Percentiles rank a stretch among this genome's conserved stretches.
Evolutionary conservation across 352 stramenopile species (phyloP).

Genomic region (Blastocystis sp.): DNA sequence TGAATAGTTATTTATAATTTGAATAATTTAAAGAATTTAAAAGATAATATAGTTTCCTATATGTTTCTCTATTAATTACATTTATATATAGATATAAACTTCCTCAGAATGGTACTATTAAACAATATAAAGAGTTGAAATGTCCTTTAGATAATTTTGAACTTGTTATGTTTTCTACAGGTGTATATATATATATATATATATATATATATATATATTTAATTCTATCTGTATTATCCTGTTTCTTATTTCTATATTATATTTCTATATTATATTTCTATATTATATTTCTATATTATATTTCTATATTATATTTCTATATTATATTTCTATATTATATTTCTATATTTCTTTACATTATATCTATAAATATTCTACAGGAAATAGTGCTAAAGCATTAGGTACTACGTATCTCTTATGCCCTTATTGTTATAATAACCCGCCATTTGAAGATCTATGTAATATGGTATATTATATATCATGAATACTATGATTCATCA

Average conservation of each 20-base stretch:
- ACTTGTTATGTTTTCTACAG: slow-evolving; percentile 48
- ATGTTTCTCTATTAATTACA: too few relatives aligned
- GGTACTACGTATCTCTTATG: slow-evolving; percentile 47
- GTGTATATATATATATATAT: too few relatives aligned
- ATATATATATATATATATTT: too few relatives aligned
- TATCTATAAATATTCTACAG: too few relatives aligned
- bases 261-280: too few relatives aligned
- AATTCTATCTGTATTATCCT: too few relatives aligned
- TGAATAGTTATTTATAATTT: slow-evolving; percentile 42
- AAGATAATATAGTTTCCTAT: too few relatives aligned
- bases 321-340: too few relatives aligned
- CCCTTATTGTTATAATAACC: slow-evolving; percentile 49
- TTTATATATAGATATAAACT: slow-evolving; percentile 17
- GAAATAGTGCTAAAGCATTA: slow-evolving; percentile 46
- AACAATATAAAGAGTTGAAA: slow-evolving; percentile 46
- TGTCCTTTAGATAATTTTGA: slow-evolving; percentile 51
- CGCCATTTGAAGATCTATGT: slow-evolving; percentile 39
- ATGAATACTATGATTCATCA: background rate
- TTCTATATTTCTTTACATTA: too few relatives aligned
- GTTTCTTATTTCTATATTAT: too few relatives aligned
- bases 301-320: too few relatives aligned
- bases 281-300: too few relatives aligned
- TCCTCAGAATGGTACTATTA: slow-evolving; percentile 43
- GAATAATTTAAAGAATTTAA: slow-evolving; percentile 46
- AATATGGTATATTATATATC: slow-evolving; percentile 36